Evolutionary conservation across 2,329 filamentous ascomycete genomes (phyloP), one percentile per base, ranked within the genome.

Genomic region (Boeremia exigua): DNA sequence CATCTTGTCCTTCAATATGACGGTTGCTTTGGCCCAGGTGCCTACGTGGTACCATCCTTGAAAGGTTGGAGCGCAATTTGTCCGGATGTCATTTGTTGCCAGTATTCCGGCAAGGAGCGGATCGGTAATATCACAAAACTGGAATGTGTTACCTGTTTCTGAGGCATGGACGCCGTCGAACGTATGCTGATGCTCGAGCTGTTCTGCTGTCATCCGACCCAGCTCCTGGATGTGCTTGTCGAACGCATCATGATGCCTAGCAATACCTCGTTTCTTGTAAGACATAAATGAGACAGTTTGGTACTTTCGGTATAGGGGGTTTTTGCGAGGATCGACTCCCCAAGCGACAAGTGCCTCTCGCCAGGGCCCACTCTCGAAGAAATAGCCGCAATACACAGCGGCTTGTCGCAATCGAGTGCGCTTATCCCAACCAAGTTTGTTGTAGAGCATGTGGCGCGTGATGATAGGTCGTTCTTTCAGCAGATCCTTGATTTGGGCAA

Each of bases 331-430:
- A 71, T 99, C 95, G 17, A 96, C 77, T 9, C 94, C 94, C 73
- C 93, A 95, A 42, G 84, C 87, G 60, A 97, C 86, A 49, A 97
- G 86, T 3, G 90, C 88, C 73, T 98, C 93, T 60, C 92, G 86
- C 89, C 92, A 99, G 0, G 95, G 93, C 0, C 95, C 95, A 19
- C 90, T 92, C 56, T 90, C 89, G 81, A 98, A 97, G 76, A 93
- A 91, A 77, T 96, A 99, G 8, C 90, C 92, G 4, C 91, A 87
- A 67, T 95, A 94, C 60, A 92, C 89, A 48, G 93, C 84, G 42
- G 90, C 90, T 69, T 89, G 84, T 66, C 91, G 89, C 57, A 96
- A 78, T 15, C 79, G 76, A 48, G 81, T 80, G 25, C 82, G 80
- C 55, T 81, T 80, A 44, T 82, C 78, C 59, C 77, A 75, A 30